These are phyloP conservation scores for Beauveria medogensis DNA, from an alignment of 2,329 filamentous ascomycete species.

Conservation along the genomic window DNA sequence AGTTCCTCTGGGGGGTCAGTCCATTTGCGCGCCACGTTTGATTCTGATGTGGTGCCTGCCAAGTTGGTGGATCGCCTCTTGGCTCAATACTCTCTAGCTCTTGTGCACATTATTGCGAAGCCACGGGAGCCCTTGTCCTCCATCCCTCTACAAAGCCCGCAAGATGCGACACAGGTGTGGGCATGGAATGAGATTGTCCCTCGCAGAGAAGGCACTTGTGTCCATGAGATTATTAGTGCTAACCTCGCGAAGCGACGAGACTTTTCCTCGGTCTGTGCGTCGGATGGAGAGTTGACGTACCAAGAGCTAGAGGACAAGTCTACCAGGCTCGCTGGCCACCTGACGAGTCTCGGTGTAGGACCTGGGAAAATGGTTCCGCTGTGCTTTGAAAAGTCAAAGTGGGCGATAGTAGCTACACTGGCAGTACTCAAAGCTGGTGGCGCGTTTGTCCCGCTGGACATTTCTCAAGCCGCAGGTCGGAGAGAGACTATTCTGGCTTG, in stretches of 20 bases:
- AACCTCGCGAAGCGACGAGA: background rate
- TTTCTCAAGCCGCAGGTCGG: background rate
- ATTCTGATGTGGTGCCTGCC: background rate
- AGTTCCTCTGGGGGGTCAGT: background rate
- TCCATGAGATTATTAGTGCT: background rate
- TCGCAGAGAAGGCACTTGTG: background rate
- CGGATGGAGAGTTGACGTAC: conserved; percentile 37
- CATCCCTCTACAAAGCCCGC: background rate
- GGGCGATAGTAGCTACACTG: conserved; percentile 21
- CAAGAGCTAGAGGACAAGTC: conserved; percentile 12
- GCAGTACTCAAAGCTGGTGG: conserved; percentile 37
- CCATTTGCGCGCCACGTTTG: background rate
- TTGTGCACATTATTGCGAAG: background rate
- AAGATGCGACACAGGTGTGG: background rate
- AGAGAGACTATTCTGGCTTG: background rate
- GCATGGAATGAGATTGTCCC: background rate
- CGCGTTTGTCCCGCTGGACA: conserved; percentile 33
- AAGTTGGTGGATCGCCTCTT: background rate
- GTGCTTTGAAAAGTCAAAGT: conserved; percentile 23
- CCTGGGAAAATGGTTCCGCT: conserved; percentile 21
- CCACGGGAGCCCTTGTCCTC: background rate
- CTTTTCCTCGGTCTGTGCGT: conserved; percentile 32
- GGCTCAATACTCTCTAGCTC: background rate
- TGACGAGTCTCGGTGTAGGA: conserved; percentile 16
- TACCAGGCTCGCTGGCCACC: background rate